Evolutionary conservation across 179 eudicot genomes (phyloP).

Genomic region (Beta corolliflora): DNA sequence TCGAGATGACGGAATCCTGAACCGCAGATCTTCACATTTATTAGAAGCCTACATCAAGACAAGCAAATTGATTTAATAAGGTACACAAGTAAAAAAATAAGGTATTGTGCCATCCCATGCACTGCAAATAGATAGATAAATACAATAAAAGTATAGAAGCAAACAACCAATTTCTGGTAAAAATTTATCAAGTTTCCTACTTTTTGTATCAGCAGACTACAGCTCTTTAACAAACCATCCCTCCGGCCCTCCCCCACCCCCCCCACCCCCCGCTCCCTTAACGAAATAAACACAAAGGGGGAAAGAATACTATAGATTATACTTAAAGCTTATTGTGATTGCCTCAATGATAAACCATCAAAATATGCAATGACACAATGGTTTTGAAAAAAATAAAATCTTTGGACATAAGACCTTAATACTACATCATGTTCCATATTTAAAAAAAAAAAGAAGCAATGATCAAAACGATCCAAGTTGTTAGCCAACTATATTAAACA

Average conservation of each 20-base stretch:
- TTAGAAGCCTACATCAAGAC: slow-evolving; percentile 48
- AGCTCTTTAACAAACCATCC: background rate
- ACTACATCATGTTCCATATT: background rate
- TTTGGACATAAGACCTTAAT: background rate
- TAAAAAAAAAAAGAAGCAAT: background rate
- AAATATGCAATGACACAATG: background rate
- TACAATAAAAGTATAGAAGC: background rate
- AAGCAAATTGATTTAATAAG: background rate
- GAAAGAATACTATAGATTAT: background rate
- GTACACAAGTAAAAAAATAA: background rate
- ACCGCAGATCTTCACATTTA: slow-evolving; percentile 41
- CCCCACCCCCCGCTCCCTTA: no score
- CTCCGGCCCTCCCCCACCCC: no score
- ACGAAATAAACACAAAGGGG: background rate
- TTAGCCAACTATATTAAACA: slow-evolving; percentile 3
- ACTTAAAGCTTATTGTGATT: background rate
- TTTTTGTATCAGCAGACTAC: background rate
- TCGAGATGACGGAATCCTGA: slow-evolving; percentile 35
- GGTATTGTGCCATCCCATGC: background rate
- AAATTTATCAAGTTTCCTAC: background rate
- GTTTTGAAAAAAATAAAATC: background rate
- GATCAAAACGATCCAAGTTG: background rate
- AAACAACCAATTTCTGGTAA: background rate
- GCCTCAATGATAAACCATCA: background rate
- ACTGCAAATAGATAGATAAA: background rate